Percentiles rank a stretch among this genome's conserved stretches.
phyloP scores from a whole-genome alignment of 2,329 filamentous ascomycete genomes.

The Westerdykella ornata region DNA sequence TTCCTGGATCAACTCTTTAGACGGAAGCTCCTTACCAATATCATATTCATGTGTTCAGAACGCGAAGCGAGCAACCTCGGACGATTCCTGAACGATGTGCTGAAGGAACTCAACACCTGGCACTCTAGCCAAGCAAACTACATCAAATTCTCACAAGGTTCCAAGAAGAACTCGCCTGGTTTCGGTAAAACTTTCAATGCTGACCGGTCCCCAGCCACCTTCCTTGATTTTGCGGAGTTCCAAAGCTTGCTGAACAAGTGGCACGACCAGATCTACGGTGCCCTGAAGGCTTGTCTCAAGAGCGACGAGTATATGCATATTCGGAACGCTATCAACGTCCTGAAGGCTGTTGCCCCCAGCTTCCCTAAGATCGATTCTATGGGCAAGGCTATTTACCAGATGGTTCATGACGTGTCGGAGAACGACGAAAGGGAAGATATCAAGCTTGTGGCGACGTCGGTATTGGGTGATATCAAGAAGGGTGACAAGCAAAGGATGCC shows the following conservation, averaged over 20 bases:
- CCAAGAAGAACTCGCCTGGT: constrained; percentile 60
- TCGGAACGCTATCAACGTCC: constrained; percentile 83
- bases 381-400: constrained; percentile 61
- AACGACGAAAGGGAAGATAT: constrained; percentile 61
- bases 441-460: constrained; percentile 64
- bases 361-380: constrained; percentile 91
- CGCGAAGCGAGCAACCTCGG: constrained; percentile 91
- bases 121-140: constrained; percentile 70
- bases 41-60: constrained; percentile 85
- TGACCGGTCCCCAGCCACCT: constrained; percentile 61
- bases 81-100: constrained; percentile 74
- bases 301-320: constrained; percentile 96
- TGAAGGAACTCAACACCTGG: constrained; percentile 77
- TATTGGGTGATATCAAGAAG: constrained; percentile 63
- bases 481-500: constrained; percentile 63
- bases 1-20: constrained; percentile 80
- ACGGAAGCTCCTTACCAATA: constrained; percentile 68
- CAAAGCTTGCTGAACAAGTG: constrained; percentile 79
- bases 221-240: constrained; percentile 80
- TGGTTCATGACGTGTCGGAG: constrained; percentile 56
- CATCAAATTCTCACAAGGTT: constrained; percentile 72
- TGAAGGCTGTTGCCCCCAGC: constrained; percentile 71
- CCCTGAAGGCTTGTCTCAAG: constrained; percentile 73
- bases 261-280: constrained; percentile 75
- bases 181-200: constrained; percentile 69